phyloP scores from a whole-genome alignment of 1,139 yeast genomes.

The Suhomyces guaymorum region DNA sequence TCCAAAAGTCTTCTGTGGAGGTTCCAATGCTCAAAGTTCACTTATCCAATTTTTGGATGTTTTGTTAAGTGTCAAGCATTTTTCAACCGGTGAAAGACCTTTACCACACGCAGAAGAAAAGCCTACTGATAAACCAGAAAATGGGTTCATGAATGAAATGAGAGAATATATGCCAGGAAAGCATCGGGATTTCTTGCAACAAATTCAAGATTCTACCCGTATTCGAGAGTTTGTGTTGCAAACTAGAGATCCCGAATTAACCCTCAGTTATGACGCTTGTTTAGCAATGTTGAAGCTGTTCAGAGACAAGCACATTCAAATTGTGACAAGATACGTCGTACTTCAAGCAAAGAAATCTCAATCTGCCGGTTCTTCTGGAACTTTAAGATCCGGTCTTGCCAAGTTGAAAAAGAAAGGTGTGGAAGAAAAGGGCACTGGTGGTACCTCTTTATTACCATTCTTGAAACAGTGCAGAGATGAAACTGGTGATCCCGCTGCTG shows the following conservation, averaged over 20 bases:
- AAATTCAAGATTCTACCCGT: slow-evolving; percentile 55
- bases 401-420: slow-evolving; percentile 42
- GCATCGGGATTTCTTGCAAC: slow-evolving; percentile 71
- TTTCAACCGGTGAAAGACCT: slow-evolving; percentile 68
- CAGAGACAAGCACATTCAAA: slow-evolving; percentile 90
- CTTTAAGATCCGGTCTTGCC: slow-evolving; percentile 65
- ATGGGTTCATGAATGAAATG: slow-evolving; percentile 81
- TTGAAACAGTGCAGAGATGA: slow-evolving; percentile 95
- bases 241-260: slow-evolving; percentile 53
- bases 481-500: slow-evolving; percentile 90
- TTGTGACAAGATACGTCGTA: slow-evolving; percentile 82
- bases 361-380: slow-evolving; percentile 53
- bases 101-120: slow-evolving; percentile 27
- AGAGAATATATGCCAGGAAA: slow-evolving; percentile 84
- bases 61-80: slow-evolving; percentile 72
- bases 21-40: slow-evolving; percentile 92
- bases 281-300: slow-evolving; percentile 85
- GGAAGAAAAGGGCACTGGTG: slow-evolving; percentile 86
- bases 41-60: slow-evolving; percentile 85
- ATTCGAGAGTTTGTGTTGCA: slow-evolving; percentile 63
- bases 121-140: slow-evolving; percentile 22
- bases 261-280: slow-evolving; percentile 82
- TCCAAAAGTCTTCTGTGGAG: slow-evolving; percentile 75
- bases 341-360: slow-evolving; percentile 66
- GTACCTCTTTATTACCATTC: slow-evolving; percentile 87